Evolutionary conservation across 2,329 filamentous ascomycete genomes (phyloP), one percentile per base, ranked within the genome.

Genomic region (Thelonectria rubi): DNA sequence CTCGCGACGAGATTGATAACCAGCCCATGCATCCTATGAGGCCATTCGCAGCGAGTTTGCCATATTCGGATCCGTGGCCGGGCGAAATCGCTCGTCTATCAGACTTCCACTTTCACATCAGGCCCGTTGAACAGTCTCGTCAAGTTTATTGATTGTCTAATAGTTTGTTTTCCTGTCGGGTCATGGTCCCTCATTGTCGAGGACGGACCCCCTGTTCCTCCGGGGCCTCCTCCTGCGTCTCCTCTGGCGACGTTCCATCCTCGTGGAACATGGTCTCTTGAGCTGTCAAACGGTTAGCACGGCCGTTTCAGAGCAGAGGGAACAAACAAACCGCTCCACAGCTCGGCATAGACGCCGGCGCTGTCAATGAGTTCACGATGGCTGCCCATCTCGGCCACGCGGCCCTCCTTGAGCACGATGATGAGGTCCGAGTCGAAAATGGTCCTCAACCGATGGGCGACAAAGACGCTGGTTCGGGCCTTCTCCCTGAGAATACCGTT

Each of bases 371-470:
- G 79, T 75, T 95, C 86, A 61, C 90, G 85, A 76, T 99, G 95
- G 15, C 91, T 97, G 14, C 95, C 95, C 76, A 86, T 88, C 79
- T 98, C 95, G 2, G 89, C 92, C n/a, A 98, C 93, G 14, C 81
- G 82, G 0, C 95, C 95, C 62, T 91, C 89, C 74, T 89, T 90
- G 58, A 98, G 80, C 39, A 98, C 95, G 70, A 98, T 94, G 69
- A 98, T 98, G 70, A 94, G 81, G 77, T 98, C 91, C 40, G 92
- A 92, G 72, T 98, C 95, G 72, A 92, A 97, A 67, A 99, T 97
- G 0, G 95, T 98, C 54, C 94, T 87, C 62, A 99, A 80, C 17
- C 95, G 86, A 77, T 98, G 95, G 7, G 95, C 95, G 5, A 99
- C 91, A 74, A 98, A 98, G 1, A 99, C 92, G 68, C 93, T 97